phyloP scores from a whole-genome alignment of 805 yeast genomes.

The Candida coleopterorum region DNA sequence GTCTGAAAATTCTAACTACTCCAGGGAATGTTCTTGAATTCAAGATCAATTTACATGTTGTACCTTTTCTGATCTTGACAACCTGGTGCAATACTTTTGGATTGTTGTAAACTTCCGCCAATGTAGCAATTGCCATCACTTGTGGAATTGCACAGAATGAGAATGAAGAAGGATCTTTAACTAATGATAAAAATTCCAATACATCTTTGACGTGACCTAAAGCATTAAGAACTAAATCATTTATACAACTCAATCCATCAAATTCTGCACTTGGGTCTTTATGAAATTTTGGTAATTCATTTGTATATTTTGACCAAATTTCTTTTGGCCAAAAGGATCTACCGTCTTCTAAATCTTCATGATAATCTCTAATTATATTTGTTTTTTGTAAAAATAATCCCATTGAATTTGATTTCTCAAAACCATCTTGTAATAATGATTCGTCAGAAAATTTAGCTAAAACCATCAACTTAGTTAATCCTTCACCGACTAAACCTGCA shows the following conservation, averaged over 20 bases:
- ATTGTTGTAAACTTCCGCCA: conserved; percentile 81
- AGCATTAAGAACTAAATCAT: conserved; percentile 76
- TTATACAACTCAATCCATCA: conserved; percentile 70
- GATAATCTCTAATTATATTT: conserved; percentile 91
- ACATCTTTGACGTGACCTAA: conserved; percentile 74
- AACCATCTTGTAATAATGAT: conserved; percentile 43
- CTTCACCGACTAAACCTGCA: conserved; percentile 97
- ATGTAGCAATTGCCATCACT: conserved; percentile 97
- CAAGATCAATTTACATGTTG: conserved; percentile 72
- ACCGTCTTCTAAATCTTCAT: conserved; percentile 87
- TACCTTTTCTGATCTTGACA: conserved; percentile 88
- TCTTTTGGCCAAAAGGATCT: conserved; percentile 96
- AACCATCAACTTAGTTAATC: conserved; percentile 77
- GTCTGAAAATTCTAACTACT: conserved; percentile 70
- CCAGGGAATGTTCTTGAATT: conserved; percentile 70
- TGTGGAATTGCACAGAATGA: conserved; percentile 97
- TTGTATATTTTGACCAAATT: conserved; percentile 82
- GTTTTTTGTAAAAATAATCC: conserved; percentile 94
- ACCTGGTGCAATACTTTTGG: conserved; percentile 61
- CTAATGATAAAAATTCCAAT: conserved; percentile 66
- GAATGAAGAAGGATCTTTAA: conserved; percentile 78
- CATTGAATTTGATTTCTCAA: conserved; percentile 73
- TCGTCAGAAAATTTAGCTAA: conserved; percentile 66
- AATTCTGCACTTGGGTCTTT: conserved; percentile 39
- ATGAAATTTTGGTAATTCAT: conserved; percentile 54